Conservation (phyloP, 495 filamentous ascomycete genomes). For the Penicillium canariense region DNA sequence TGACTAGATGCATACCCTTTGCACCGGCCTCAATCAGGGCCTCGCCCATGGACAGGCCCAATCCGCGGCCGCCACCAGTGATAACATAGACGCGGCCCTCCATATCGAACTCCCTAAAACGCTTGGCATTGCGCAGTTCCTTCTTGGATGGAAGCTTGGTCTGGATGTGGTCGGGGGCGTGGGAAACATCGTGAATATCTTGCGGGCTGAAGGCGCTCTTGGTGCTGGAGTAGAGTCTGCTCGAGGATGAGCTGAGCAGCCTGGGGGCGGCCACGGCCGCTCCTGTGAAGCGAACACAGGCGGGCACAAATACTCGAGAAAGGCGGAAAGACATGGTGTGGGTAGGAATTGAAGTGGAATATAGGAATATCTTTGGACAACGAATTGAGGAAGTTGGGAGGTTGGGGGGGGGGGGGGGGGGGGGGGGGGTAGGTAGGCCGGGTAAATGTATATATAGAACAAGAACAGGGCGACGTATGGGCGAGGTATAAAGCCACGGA, state of each 20-base stretch:
- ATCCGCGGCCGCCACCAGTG: constrained; percentile 60
- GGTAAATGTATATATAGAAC: neutral
- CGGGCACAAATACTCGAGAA: constrained; percentile 10
- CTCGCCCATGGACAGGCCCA: constrained; percentile 66
- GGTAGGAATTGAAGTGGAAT: neutral
- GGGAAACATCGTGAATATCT: constrained; percentile 17
- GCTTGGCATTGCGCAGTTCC: constrained; percentile 21
- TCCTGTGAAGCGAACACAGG: constrained; percentile 14
- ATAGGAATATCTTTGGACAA: neutral
- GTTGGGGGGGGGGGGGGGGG: neutral
- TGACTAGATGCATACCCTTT: constrained; percentile 42
- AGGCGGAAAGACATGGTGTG: constrained; percentile 18
- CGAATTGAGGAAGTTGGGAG: neutral
- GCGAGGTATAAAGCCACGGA: neutral
- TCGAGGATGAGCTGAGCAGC: constrained; percentile 8
- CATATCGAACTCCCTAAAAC: constrained; percentile 54
- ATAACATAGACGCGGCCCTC: constrained; percentile 57
- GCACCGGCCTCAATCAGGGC: constrained; percentile 69
- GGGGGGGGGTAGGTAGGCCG: neutral
- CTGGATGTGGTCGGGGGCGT: constrained; percentile 36
- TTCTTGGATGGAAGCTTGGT: constrained; percentile 28
- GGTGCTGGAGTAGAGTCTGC: constrained; percentile 17
- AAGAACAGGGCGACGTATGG: no score
- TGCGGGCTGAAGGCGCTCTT: constrained; percentile 17
- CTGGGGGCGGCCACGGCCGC: constrained; percentile 7